Evolutionary conservation across 2,329 filamentous ascomycete genomes (phyloP), one percentile per base, ranked within the genome.

Genomic region (Xylariomycetidae sp.): DNA sequence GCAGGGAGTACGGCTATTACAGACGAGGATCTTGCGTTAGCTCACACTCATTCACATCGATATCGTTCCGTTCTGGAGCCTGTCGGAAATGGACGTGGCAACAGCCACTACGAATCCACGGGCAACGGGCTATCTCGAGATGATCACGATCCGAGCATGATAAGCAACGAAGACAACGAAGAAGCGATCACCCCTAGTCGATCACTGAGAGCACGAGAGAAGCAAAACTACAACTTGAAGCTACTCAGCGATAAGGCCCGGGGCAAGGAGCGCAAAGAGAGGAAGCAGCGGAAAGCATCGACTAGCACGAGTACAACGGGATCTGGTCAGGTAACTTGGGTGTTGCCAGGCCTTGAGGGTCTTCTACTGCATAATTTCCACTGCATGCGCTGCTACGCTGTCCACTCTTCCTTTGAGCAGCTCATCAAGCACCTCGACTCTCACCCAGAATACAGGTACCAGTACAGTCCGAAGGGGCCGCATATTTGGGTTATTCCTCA

Each of bases 171-270:
- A 3, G 59, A 64, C 22, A 63, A 69, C 12, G 57, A 60, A 5
- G 63, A 66, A 17, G 68, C 71, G 13, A 57, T 62, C 10, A 76
- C 72, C 2, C 71, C 72, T 0, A 72, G 63, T 33, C 65, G 72
- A 37, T 67, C 68, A 2, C 53, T 74, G 13, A 64, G 73, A 26
- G 56, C 59, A 12, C 64, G 73, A 32, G 63, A 59, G 25, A 67
- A 65, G 35, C 69, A 70, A 39, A 64, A 66, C 15, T 80, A 80
- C 48, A 80, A 80, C 42, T 53, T 79, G 23, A 79, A 76, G 49
- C 60, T 69, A 10, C 56, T 79, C 12, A 78, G 69, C 51, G 72
- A 74, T 44, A 70, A 72, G 44, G 72, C 72, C 5, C 65, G 73
- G 32, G 72, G 74, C 4, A 71, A 64, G 43, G 67, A 69, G 26